Evolutionary conservation across 1,284 basidiomycete genomes (phyloP), one percentile per base, ranked within the genome.

Genomic region (Pterulicium gracile): DNA sequence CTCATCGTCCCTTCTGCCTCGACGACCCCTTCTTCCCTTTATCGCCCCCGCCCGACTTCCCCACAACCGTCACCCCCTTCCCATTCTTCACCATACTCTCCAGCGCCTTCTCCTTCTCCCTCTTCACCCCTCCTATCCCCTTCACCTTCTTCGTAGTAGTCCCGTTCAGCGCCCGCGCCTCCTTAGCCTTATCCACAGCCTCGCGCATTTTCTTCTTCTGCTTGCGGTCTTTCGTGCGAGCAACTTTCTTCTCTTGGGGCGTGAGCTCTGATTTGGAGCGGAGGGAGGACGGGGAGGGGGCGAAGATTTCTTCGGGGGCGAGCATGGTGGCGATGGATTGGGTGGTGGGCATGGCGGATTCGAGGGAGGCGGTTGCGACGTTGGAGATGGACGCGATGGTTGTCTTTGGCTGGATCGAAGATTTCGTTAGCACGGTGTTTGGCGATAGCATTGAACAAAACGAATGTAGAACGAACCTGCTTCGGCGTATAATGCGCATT

Each of bases 401-500:
- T 1, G 87, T 85, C 61, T 94, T 97, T 21, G 95, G 93, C 88
- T 94, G 59, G 2, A 54, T 5, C 17, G 18, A 45, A 41, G 35
- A 18, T 41, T 46, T n/a, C 42, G 35, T 40, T 42, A 49, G 49
- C 35, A 52, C 47, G 20, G 40, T 46, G 44, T 22, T 34, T 43
- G 17, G 32, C 24, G 43, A 3, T 36, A 36, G 24, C 10, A 43
- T 24, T n/a, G n/a, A n/a, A n/a, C n/a, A n/a, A n/a, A n/a, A n/a
- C n/a, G n/a, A n/a, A n/a, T n/a, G n/a, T n/a, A 43, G 44, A 35
- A 52, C 55, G 46, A 65, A 81, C 92, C 60, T 85, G 81, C 65
- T 97, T 97, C 3, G 96, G 96, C 3, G 90, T 88, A 62, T 93
- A 98, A 65, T 98, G 91, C 2, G 94, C 84, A 60, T 96, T 97